Conservation (phyloP, 495 filamentous ascomycete genomes). For the Parmelia sp. region DNA sequence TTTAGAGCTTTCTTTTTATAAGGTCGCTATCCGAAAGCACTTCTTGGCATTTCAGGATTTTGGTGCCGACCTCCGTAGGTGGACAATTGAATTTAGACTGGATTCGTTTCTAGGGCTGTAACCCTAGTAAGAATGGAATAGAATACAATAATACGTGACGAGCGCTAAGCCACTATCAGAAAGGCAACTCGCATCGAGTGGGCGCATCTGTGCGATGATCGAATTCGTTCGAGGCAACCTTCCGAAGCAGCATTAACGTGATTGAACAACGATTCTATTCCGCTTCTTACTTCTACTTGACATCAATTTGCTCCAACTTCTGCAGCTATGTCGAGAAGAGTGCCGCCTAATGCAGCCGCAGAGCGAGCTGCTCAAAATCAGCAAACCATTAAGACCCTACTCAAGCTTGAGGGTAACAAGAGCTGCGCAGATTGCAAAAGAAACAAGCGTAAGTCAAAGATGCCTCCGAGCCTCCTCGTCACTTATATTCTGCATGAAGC, state of each 20-base stretch:
- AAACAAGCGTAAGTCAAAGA: slow-evolving; percentile 73
- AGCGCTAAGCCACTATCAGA: no score
- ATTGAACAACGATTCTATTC: background rate
- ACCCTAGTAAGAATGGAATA: no score
- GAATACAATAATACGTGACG: no score
- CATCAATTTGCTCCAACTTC: background rate
- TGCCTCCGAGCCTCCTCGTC: no score
- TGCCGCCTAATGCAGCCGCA: slow-evolving; percentile 62
- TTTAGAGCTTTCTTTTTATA: no score
- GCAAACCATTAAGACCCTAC: slow-evolving; percentile 79
- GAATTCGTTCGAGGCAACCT: background rate
- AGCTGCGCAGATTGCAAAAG: slow-evolving; percentile 97
- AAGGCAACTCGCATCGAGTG: no score
- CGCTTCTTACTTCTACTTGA: background rate
- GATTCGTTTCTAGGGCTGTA: no score
- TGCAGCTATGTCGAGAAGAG: slow-evolving; percentile 73
- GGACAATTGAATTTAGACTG: no score
- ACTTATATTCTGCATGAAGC: slow-evolving; percentile 2
- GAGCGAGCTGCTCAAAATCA: slow-evolving; percentile 85
- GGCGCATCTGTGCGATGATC: background rate
- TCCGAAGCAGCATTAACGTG: background rate
- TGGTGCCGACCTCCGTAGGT: no score
- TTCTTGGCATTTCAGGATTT: no score
- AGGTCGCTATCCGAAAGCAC: no score
- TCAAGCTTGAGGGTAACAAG: slow-evolving; percentile 93